Evolutionary conservation across 2,329 filamentous ascomycete genomes (phyloP).

Genomic region (Fusarium burgessii): DNA sequence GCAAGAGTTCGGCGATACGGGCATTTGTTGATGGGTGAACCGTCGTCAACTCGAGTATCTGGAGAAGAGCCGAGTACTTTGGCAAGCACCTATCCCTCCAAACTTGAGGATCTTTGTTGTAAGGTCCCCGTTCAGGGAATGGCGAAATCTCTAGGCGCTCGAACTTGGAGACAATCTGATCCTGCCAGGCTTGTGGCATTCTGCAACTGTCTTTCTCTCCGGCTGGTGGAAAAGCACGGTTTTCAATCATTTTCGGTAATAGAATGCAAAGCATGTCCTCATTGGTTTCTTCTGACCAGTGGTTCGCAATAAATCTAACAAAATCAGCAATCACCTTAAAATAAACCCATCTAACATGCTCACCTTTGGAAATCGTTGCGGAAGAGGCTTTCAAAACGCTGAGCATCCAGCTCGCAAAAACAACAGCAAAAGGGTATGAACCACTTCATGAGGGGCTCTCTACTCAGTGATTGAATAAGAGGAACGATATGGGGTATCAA

Average conservation of each 20-base stretch:
- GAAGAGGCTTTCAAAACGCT: slow-evolving; percentile 83
- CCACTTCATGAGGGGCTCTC: slow-evolving; percentile 73
- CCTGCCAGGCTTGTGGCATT: slow-evolving; percentile 77
- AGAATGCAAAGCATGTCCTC: slow-evolving; percentile 77
- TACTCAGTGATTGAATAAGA: slow-evolving; percentile 73
- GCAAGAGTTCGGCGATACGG: slow-evolving; percentile 73
- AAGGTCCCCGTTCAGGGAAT: slow-evolving; percentile 72
- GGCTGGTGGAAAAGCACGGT: slow-evolving; percentile 64
- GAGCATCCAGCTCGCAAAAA: slow-evolving; percentile 77
- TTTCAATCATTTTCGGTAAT: slow-evolving; percentile 72
- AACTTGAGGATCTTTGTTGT: slow-evolving; percentile 70
- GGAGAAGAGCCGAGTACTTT: slow-evolving; percentile 75
- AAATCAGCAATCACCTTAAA: slow-evolving; percentile 27
- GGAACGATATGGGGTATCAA: slow-evolving; percentile 76
- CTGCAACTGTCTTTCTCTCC: slow-evolving; percentile 65
- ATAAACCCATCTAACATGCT: slow-evolving; percentile 44
- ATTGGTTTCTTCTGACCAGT: slow-evolving; percentile 76
- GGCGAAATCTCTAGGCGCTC: slow-evolving; percentile 72
- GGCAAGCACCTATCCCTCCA: slow-evolving; percentile 74
- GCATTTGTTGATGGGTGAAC: slow-evolving; percentile 75
- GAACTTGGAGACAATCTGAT: slow-evolving; percentile 78
- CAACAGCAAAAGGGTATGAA: slow-evolving; percentile 90
- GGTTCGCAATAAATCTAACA: slow-evolving; percentile 77
- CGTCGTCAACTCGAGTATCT: slow-evolving; percentile 69
- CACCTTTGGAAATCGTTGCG: slow-evolving; percentile 84